Evolutionary conservation across 805 yeast species (phyloP), one percentile per base, ranked within the genome.

Genomic region (Starmerella khaoyaiensis): DNA sequence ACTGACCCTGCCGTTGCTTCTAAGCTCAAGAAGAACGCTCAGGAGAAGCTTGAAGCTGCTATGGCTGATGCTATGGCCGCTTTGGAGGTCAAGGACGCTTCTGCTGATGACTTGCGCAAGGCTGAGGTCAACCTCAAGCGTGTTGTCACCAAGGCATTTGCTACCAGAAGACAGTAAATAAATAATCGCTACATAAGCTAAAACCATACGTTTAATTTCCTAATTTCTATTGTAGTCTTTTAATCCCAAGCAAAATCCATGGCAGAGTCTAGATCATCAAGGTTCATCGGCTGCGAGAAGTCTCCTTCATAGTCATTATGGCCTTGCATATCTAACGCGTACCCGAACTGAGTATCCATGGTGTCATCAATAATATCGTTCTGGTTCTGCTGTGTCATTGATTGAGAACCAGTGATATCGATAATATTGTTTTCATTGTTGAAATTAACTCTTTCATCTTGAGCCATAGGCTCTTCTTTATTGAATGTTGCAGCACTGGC

Each of bases 51-150:
- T 62, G 97, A 87, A 76, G 67, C 84, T 64, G 95, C 96, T 69
- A 76, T 87, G 61, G 81, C 97, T 57, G 97, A 87, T 60, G 97
- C 97, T 66, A 69, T 87, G 71, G 93, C 94, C 60, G 86, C 96
- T 65, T 79, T 87, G 63, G 94, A 86, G 72, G 71, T 90, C 52
- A 94, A 87, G 73, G 97, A 90, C 56, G 74, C 95, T 47, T 61
- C 93, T 58, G 87, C 95, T 64, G 98, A 90, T 63, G 96, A 86
- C 69, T 76, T 71, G 74, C 82, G 97, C 79, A 90, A 83, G 79
- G 97, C 98, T 62, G 97, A 90, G 76, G 83, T 90, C 66, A 78
- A 84, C 67, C 81, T 90, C 67, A 90, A 90, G 84, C 82, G 98
- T 71, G 95, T 87, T 62, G 96, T 87, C 66, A 87, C 95, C 75